Conservation (phyloP, 805 yeast species). For the Starmerella powellii region DNA sequence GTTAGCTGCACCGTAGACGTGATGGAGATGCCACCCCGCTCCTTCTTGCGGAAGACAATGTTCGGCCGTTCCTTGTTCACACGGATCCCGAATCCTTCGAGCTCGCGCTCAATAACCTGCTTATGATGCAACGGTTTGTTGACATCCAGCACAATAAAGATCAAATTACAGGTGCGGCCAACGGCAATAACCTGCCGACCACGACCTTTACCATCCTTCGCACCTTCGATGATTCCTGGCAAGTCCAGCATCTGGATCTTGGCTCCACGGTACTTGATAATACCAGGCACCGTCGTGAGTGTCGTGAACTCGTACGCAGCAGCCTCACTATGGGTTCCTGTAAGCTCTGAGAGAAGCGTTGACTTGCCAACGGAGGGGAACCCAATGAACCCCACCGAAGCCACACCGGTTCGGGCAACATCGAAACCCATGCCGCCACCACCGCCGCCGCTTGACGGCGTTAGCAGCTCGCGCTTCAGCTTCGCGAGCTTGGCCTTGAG, state of each 20-base stretch:
- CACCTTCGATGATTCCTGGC: constrained; percentile 96
- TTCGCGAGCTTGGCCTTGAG: constrained; percentile 93
- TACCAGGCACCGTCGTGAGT: constrained; percentile 94
- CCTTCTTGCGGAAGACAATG: constrained; percentile 81
- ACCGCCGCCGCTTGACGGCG: constrained; percentile 68
- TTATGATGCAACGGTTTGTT: constrained; percentile 93
- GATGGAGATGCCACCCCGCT: constrained; percentile 88
- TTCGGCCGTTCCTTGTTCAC: constrained; percentile 88
- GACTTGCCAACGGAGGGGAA: constrained; percentile 83
- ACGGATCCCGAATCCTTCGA: constrained; percentile 96
- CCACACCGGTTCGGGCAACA: constrained; percentile 97
- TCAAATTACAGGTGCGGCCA: constrained; percentile 90
- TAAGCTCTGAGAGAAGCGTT: constrained; percentile 72
- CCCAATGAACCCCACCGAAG: constrained; percentile 94
- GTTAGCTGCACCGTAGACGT: constrained; percentile 90
- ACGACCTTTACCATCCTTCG: constrained; percentile 96
- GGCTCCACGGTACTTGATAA: constrained; percentile 91
- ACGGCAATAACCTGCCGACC: constrained; percentile 98
- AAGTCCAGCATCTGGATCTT: constrained; percentile 95
- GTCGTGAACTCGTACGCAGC: constrained; percentile 97
- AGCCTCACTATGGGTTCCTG: constrained; percentile 96
- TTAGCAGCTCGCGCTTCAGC: constrained; percentile 78
- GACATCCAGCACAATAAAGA: constrained; percentile 89
- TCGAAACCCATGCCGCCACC: constrained; percentile 92
- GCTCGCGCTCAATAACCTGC: constrained; percentile 81